Evolutionary conservation across 31 red algal species (phyloP).

Genomic region (Odonthalia washingtoniensis): DNA sequence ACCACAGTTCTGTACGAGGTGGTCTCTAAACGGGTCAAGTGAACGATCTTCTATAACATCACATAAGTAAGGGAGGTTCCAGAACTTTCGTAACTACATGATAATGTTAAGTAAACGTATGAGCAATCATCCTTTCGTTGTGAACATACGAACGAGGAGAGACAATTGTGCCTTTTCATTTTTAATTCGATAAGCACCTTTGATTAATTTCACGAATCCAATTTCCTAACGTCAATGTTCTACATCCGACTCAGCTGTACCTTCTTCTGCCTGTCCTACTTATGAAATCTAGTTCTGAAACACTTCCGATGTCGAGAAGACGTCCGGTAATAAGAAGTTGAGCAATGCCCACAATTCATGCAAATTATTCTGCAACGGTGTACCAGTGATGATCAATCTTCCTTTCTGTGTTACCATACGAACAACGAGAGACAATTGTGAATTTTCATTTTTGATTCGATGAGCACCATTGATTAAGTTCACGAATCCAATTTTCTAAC

Average conservation of each 20-base stretch:
- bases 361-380: conserved; percentile 95
- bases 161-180: conserved; percentile 94
- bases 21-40: conserved; percentile 54
- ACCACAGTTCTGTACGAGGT: conserved; percentile 71
- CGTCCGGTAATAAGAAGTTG: conserved; percentile 93
- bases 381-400: conserved; percentile 92
- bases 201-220: conserved; percentile 91
- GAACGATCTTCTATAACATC: conserved; percentile 79
- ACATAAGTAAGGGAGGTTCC: conserved; percentile 93
- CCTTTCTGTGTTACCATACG: conserved; percentile 62
- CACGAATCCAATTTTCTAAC: conserved; percentile 87
- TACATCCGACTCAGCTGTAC: background rate
- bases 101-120: conserved; percentile 86
- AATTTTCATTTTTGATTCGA: conserved; percentile 92
- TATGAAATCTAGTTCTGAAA: conserved; percentile 87
- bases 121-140: conserved; percentile 52
- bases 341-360: conserved; percentile 93
- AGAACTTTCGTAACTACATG: conserved; percentile 79
- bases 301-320: conserved; percentile 85
- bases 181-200: conserved; percentile 99
- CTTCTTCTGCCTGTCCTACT: background rate
- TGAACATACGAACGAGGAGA: conserved; percentile 73
- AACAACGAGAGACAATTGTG: conserved; percentile 79
- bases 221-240: conserved; percentile 78
- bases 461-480: conserved; percentile 87